phyloP scores from a whole-genome alignment of 768 basidiomycete genomes.

The Podaxis sp. region DNA sequence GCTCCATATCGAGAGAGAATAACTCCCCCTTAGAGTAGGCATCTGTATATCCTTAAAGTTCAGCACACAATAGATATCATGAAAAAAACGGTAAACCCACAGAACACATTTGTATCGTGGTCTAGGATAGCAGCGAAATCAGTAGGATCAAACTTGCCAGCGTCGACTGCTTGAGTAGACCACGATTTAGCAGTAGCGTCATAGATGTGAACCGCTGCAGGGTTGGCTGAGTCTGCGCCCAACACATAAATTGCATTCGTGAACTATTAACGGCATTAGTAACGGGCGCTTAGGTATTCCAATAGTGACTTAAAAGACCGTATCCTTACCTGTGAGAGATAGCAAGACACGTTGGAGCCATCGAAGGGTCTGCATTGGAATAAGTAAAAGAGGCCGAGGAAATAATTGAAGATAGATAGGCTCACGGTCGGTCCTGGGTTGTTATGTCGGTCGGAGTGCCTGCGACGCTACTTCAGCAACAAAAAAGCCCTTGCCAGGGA shows the following conservation, averaged over 20 bases:
- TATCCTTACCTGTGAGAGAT: conserved; percentile 59
- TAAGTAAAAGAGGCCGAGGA: conserved; percentile 5
- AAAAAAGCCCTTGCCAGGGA: conserved; percentile 14
- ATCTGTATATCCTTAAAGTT: conserved; percentile 39
- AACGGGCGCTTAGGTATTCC: neutral
- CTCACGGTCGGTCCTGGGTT: conserved; percentile 75
- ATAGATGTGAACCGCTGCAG: conserved; percentile 77
- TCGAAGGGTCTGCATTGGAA: conserved; percentile 56
- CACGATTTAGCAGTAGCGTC: conserved; percentile 71
- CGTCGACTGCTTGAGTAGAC: conserved; percentile 67
- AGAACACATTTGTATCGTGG: conserved; percentile 93
- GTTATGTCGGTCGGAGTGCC: conserved; percentile 70
- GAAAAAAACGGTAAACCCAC: conserved; percentile 35
- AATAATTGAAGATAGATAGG: conserved; percentile 9
- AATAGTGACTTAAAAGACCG: neutral
- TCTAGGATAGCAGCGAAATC: conserved; percentile 78
- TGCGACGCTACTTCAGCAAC: conserved; percentile 20
- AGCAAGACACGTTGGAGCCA: conserved; percentile 64
- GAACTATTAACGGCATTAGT: conserved; percentile 46
- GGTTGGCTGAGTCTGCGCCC: conserved; percentile 70
- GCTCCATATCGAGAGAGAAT: conserved; percentile 69
- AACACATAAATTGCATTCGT: conserved; percentile 85
- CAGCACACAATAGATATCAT: neutral
- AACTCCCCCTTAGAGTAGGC: conserved; percentile 66
- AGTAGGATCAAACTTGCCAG: conserved; percentile 58